These are phyloP conservation scores for Echeveria elegans DNA, from an alignment of 164 flowering plant species.

Conservation along the genomic window DNA sequence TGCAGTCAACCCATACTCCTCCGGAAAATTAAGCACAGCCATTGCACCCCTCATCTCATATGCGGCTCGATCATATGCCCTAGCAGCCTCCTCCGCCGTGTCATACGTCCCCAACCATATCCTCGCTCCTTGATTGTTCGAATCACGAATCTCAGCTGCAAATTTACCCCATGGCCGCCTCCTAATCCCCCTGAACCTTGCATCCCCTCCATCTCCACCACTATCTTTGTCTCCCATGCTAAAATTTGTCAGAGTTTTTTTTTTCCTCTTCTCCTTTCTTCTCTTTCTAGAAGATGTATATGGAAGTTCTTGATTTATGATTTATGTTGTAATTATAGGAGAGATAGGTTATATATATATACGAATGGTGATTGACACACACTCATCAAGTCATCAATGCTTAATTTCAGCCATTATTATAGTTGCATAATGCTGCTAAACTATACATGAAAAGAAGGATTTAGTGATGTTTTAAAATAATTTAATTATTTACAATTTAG, in stretches of 20 bases:
- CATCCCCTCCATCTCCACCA: neutral
- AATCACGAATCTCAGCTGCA: neutral
- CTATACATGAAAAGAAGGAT: no score
- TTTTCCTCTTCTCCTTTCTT: no score
- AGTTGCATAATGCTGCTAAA: no score
- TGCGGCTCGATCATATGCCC: neutral
- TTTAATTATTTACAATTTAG: no score
- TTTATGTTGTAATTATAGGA: neutral
- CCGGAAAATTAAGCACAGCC: neutral
- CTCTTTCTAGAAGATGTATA: neutral
- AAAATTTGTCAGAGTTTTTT: neutral
- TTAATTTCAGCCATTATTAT: neutral
- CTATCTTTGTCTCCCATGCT: neutral
- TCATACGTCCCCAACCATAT: neutral
- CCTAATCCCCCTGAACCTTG: neutral
- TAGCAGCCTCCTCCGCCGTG: neutral
- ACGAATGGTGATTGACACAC: neutral
- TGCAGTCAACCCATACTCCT: neutral
- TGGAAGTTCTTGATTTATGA: neutral
- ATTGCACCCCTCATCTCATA: neutral
- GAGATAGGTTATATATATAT: neutral
- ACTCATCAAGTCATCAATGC: neutral
- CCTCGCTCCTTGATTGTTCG: neutral
- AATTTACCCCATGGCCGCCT: neutral
- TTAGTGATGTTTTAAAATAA: no score